Percentiles rank a stretch among this genome's conserved stretches.
These are phyloP conservation scores for Debaryomyces coudertii DNA, from an alignment of 1,139 yeast genomes.

Conservation along the genomic window DNA sequence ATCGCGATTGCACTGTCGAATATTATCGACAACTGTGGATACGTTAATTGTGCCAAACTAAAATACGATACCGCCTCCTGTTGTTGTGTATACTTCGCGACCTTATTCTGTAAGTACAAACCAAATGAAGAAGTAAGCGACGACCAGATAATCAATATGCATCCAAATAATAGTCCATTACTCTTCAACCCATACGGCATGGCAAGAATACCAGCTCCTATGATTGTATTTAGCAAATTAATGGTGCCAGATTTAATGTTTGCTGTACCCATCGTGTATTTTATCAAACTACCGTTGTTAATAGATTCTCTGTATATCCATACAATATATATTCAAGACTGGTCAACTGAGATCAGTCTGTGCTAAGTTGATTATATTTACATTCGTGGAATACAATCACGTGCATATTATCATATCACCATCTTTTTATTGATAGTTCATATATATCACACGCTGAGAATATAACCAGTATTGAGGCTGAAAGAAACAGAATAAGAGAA, in stretches of 20 bases:
- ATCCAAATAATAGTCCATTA: conserved; percentile 54
- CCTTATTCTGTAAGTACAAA: conserved; percentile 52
- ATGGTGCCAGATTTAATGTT: conserved; percentile 54
- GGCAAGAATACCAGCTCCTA: conserved; percentile 61
- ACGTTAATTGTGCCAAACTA: conserved; percentile 55
- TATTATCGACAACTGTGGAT: conserved; percentile 49
- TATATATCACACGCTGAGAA: neutral
- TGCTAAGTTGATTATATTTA: neutral
- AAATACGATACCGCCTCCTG: conserved; percentile 56
- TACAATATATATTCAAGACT: neutral
- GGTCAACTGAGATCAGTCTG: neutral
- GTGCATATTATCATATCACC: neutral
- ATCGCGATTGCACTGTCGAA: conserved; percentile 59
- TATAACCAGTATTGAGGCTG: neutral
- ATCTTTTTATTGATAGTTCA: neutral
- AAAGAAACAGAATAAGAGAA: neutral
- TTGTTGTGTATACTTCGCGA: conserved; percentile 52
- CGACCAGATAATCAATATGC: conserved; percentile 48
- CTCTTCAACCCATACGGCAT: conserved; percentile 58
- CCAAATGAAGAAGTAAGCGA: conserved; percentile 57
- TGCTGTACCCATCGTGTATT: conserved; percentile 26
- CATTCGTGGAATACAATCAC: neutral
- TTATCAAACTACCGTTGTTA: neutral
- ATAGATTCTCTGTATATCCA: neutral
- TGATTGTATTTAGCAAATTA: conserved; percentile 55